phyloP scores from a whole-genome alignment of 805 yeast species.

The Candida silvatica region DNA sequence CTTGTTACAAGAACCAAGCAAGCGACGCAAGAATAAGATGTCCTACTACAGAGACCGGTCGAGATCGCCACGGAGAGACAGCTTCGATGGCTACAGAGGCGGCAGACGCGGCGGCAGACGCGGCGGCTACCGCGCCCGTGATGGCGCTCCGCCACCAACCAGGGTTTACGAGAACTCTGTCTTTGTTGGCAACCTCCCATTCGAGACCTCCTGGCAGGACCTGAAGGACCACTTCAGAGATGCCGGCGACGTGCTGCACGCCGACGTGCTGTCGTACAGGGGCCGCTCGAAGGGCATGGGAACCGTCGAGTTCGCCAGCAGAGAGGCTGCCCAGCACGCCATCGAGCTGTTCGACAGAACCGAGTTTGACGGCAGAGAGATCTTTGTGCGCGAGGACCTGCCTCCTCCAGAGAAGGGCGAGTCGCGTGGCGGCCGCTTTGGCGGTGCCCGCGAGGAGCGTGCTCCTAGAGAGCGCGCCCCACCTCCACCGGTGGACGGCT shows the following conservation, averaged over 20 bases:
- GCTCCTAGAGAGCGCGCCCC: slow-evolving; percentile 13
- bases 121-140: slow-evolving; percentile 18
- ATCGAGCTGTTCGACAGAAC: slow-evolving; percentile 62
- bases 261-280: slow-evolving; percentile 71
- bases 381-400: slow-evolving; percentile 85
- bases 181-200: slow-evolving; percentile 70
- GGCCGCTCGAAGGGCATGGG: slow-evolving; percentile 89
- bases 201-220: slow-evolving; percentile 49
- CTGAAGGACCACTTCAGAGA: slow-evolving; percentile 50
- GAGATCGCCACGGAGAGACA: slow-evolving; percentile 26
- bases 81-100: slow-evolving; percentile 14
- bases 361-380: slow-evolving; percentile 61
- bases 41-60: slow-evolving; percentile 24
- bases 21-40: no score
- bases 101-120: slow-evolving; percentile 14
- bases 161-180: slow-evolving; percentile 63
- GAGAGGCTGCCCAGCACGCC: slow-evolving; percentile 62
- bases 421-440: slow-evolving; percentile 13
- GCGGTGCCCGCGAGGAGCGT: slow-evolving; percentile 10
- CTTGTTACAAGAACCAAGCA: no score
- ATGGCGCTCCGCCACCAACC: slow-evolving; percentile 6
- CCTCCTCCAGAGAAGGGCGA: slow-evolving; percentile 54
- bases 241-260: slow-evolving; percentile 62
- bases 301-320: slow-evolving; percentile 71
- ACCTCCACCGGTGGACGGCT: slow-evolving; percentile 17